Evolutionary conservation across 2,329 filamentous ascomycete species (phyloP), one percentile per base, ranked within the genome.

Genomic region (Arthroderma sp.): DNA sequence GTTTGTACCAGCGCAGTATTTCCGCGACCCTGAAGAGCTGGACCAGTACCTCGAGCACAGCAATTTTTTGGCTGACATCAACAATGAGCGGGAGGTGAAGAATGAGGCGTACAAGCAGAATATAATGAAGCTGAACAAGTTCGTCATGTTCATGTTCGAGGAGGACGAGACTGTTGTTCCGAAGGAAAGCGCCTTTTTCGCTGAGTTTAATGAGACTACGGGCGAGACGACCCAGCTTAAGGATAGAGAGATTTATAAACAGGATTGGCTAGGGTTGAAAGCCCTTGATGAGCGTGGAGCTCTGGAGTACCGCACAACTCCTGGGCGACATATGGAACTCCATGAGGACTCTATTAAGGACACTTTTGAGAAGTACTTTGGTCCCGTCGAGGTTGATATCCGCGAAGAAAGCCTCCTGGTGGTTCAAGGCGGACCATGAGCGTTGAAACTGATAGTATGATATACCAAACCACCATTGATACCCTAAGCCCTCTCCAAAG

Each of bases 1-100:
- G 11, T 72, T 96, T 6, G 85, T 98, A 3, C 91, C 91, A 0
- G 89, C 91, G 30, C 91, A 98, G 69, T 98, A 98, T 69, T 96
- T 83, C 70, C 82, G 89, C 43, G 77, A 88, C 52, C 75, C 76
- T 45, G 62, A 69, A 46, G 68, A 87, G 59, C 65, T 86, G 62
- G 75, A 79, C 1, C 66, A 71, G 29, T 98, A 96, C 60, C 74
- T 96, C 15, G 77, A 80, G 53, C 62, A 78, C 59, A 91, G 84
- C 55, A 89, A 88, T 61, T 95, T 93, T 64, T 71, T 98, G 6
- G 91, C 89, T 6, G 89, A 96, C 59, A 82, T 96, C 66, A 98
- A 98, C 66, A 96, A 96, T 62, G 91, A 98, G 74, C 75, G 88
- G 7, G 57, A 45, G 15, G 49, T 68, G 44, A 94, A 93, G 75